A percentile compares a stretch with the other conserved stretches of the same genome.
These are phyloP conservation scores for Exophiala sp. DNA, from an alignment of 2,329 filamentous ascomycete genomes.

Conservation along the genomic window DNA sequence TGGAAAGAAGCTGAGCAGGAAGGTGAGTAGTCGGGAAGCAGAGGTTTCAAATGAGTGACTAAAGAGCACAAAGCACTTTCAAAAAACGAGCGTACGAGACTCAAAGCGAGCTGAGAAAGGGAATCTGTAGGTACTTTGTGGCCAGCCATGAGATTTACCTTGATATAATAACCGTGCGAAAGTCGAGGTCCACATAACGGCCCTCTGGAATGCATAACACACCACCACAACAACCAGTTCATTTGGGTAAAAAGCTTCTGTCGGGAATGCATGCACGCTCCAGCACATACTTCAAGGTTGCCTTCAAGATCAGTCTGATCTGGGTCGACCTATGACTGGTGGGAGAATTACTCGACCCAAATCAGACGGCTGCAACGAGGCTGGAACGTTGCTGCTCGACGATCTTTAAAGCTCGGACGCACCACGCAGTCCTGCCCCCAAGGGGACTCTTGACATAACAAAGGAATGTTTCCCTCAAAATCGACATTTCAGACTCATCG, in stretches of 20 bases:
- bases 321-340: background rate
- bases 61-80: conserved; percentile 13
- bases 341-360: background rate
- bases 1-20: conserved; percentile 2
- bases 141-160: conserved; percentile 22
- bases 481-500: conserved; percentile 69
- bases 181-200: conserved; percentile 18
- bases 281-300: conserved; percentile 13
- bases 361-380: background rate
- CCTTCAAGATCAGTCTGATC: conserved; percentile 9
- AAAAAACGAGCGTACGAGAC: conserved; percentile 23
- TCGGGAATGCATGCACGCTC: conserved; percentile 19
- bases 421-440: background rate
- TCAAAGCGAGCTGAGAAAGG: conserved; percentile 14
- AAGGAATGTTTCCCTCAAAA: conserved; percentile 57
- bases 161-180: conserved; percentile 11
- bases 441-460: background rate
- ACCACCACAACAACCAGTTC: conserved; percentile 10
- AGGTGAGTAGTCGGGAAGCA: background rate
- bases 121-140: conserved; percentile 14
- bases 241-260: conserved; percentile 2
- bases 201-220: conserved; percentile 23
- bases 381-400: background rate
- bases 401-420: background rate
- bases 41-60: conserved; percentile 22